phyloP scores from a whole-genome alignment of 257 asterid genomes.

The Voacanga thouarsii region DNA sequence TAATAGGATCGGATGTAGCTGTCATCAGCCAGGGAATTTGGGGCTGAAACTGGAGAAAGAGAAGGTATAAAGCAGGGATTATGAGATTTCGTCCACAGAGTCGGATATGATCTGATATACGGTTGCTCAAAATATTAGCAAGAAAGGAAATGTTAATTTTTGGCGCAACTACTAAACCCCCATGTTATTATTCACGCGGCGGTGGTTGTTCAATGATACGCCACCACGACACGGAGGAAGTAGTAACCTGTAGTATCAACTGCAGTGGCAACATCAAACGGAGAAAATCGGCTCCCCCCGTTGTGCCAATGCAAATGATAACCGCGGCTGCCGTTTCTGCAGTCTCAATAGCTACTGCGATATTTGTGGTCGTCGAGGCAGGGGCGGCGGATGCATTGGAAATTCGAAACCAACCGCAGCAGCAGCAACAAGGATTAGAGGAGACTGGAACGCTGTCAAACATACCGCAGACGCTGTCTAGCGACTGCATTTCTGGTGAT shows the following conservation, averaged over 20 bases:
- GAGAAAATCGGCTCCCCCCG: background rate
- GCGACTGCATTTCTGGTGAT: constrained; percentile 53
- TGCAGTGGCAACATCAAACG: background rate
- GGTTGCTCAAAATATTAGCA: background rate
- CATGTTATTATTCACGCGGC: background rate
- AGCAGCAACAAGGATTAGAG: constrained; percentile 31
- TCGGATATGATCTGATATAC: background rate
- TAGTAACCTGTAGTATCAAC: background rate
- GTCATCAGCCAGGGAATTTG: background rate
- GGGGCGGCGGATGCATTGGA: background rate
- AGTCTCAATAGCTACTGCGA: background rate
- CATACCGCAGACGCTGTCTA: constrained; percentile 69
- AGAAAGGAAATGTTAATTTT: background rate
- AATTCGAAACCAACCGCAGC: background rate
- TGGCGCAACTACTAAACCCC: background rate
- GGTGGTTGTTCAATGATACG: background rate
- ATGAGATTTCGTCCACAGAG: too few relatives aligned
- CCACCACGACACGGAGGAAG: background rate
- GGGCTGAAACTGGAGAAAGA: background rate
- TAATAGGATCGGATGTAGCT: too few relatives aligned
- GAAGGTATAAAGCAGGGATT: background rate
- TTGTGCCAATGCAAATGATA: background rate
- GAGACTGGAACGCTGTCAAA: constrained; percentile 60
- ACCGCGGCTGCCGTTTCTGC: background rate
- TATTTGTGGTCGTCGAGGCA: background rate